Evolutionary conservation across 768 basidiomycete species (phyloP), one percentile per base, ranked within the genome.

Genomic region (Wakefieldia striispora): DNA sequence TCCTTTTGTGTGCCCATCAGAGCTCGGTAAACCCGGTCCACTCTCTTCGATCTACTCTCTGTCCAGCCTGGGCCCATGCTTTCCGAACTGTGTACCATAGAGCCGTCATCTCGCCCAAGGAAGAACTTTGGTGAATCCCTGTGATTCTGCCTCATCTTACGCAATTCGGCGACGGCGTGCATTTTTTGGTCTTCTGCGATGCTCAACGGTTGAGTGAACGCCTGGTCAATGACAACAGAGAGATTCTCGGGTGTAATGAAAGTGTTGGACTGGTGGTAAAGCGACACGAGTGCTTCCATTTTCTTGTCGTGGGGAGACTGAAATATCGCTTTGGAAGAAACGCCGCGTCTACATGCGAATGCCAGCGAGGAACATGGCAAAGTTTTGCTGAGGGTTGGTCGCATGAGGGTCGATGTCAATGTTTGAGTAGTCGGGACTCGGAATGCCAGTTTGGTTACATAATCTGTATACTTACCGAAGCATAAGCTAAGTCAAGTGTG

Each of bases 181-280:
- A 49, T 55, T 21, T 43, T 58, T 20, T 53, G 48, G 20, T 65
- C 64, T 27, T 63, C 58, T 10, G 29, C 41, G 13, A 60, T 42
- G 21, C 31, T 40, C 38, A 51, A 14, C 2, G 56, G 63, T 34
- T 50, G 61, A 39, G 64, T 65, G 57, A 91, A 90, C 1, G 82
- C 82, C 14, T 76, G 66, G 68, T 89, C 84, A 47, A 91, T 90
- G 48, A 70, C 72, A 19, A 75, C 59, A 17, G 78, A 75, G 26
- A 92, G 79, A 59, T 79, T 90, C 55, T 87, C 84, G 19, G 72
- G 72, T 11, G 88, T 88, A 54, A 92, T 77, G 71, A 87, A 89
- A 2, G 73, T 70, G 49, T 80, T 80, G 42, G 83, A 70, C 70
- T 88, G 81, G 72, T 92, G 88, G 72, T 91, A 91, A 45, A 91